These are phyloP conservation scores for Venturiaceae sp. DNA, from an alignment of 2,329 filamentous ascomycete species.

Conservation along the genomic window DNA sequence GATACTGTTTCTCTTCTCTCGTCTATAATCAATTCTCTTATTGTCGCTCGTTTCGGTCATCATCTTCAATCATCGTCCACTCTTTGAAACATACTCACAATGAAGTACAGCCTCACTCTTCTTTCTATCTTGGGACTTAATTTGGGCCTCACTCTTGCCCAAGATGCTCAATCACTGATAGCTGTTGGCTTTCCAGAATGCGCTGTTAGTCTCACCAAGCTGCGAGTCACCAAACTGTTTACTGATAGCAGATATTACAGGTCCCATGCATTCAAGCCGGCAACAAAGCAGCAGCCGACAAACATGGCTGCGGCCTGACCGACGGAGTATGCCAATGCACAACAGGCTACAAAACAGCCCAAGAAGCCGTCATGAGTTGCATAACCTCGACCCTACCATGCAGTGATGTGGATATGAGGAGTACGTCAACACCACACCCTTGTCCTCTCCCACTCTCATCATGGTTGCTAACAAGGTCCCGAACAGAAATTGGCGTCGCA, in stretches of 20 bases:
- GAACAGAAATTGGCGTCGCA: not conserved
- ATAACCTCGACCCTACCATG: not conserved
- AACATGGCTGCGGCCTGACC: not conserved
- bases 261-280: not conserved
- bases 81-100: not conserved
- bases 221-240: not conserved
- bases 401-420: not conserved
- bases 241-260: not conserved
- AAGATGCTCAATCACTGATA: not conserved
- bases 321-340: not conserved
- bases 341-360: not conserved
- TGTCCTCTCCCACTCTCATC: not conserved
- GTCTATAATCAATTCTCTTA: not conserved
- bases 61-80: too few relatives aligned
- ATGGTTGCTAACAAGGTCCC: not conserved
- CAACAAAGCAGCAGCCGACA: not conserved
- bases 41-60: not conserved
- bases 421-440: not conserved
- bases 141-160: not conserved
- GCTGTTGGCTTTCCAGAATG: not conserved
- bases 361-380: not conserved
- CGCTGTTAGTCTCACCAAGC: not conserved
- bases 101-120: not conserved
- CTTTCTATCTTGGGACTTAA: not conserved
- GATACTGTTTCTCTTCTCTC: not conserved